phyloP scores from a whole-genome alignment of 2,329 filamentous ascomycete species.

The Alternaria rosae region DNA sequence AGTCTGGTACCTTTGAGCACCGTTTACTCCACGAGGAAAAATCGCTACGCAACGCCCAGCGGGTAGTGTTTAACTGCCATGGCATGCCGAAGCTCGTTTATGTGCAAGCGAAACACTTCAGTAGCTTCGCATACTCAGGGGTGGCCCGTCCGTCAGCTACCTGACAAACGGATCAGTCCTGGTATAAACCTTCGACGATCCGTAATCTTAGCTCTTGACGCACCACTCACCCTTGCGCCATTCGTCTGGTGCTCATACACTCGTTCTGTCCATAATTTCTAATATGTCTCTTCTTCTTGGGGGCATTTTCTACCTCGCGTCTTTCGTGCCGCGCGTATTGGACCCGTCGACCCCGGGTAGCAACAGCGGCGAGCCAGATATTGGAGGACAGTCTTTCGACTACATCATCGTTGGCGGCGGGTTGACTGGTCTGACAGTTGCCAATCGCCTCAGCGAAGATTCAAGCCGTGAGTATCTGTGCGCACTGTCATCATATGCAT shows the following conservation, averaged over 20 bases:
- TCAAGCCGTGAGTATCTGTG: conserved; percentile 26
- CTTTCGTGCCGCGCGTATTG: conserved; percentile 23
- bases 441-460: conserved; percentile 42
- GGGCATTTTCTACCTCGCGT: conserved; percentile 21
- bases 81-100: background rate
- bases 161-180: background rate
- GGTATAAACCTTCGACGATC: conserved; percentile 8
- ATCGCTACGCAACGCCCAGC: background rate
- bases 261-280: background rate
- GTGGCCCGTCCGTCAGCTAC: conserved; percentile 1
- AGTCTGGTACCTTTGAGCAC: background rate
- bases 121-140: conserved; percentile 4
- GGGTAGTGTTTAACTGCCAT: background rate
- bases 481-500: too few relatives aligned
- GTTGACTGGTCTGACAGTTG: conserved; percentile 39
- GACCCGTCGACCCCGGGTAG: background rate
- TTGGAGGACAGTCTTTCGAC: conserved; percentile 35
- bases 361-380: conserved; percentile 16
- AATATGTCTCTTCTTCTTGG: conserved; percentile 20
- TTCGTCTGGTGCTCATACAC: conserved; percentile 3
- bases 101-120: background rate
- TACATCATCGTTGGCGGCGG: conserved; percentile 45
- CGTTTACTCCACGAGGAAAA: background rate
- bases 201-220: background rate
- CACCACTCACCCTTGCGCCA: background rate